Evolutionary conservation across 2,329 filamentous ascomycete species (phyloP).

Genomic region (Apiospora hydei): DNA sequence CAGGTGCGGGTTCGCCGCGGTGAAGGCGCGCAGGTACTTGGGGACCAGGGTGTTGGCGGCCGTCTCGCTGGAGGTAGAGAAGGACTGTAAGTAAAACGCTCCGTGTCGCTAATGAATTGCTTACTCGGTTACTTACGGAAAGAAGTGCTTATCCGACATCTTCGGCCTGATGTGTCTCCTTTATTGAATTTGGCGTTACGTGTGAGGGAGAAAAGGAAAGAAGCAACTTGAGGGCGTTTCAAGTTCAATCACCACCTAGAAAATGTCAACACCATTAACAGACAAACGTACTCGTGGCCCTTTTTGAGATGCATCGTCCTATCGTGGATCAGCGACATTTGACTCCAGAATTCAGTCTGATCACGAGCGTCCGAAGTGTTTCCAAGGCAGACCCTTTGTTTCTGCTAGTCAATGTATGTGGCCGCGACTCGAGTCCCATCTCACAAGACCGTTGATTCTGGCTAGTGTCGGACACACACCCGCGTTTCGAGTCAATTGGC

Average conservation of each 20-base stretch:
- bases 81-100: neutral
- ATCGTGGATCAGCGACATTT: constrained; percentile 1
- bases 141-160: constrained; percentile 30
- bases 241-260: neutral
- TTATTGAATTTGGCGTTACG: neutral
- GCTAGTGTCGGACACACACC: neutral
- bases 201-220: neutral
- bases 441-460: neutral
- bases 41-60: constrained; percentile 36
- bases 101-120: neutral
- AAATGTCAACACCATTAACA: no score
- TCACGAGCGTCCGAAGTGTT: constrained; percentile 3
- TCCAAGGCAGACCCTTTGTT: constrained; percentile 8
- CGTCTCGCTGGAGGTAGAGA: neutral
- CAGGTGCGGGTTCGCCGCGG: constrained; percentile 40
- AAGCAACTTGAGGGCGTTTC: neutral
- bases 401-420: neutral
- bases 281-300: neutral
- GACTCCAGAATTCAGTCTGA: neutral
- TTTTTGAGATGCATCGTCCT: neutral
- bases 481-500: neutral
- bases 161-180: neutral
- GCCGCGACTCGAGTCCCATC: constrained; percentile 3
- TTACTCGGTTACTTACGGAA: neutral
- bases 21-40: constrained; percentile 35